Base-by-base conservation (phyloP, 169 alveolate genomes). In the Cystoisospora suis region DNA sequence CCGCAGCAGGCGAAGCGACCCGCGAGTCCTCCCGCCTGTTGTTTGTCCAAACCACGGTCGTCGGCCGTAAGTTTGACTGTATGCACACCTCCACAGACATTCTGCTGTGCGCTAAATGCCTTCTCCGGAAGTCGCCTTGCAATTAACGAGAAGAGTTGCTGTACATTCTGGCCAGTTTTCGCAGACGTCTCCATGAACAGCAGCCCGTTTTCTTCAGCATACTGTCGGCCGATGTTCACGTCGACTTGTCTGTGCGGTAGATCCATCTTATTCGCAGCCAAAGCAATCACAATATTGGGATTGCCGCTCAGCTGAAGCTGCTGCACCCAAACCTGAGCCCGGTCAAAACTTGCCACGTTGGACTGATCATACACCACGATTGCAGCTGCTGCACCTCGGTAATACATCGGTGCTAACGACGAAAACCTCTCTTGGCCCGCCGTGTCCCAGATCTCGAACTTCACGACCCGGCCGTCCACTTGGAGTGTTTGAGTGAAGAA, bases 391-490 rank as follows among this genome's bases (percentile, higher is more conserved):
- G 93, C 93, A 27, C 86, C 90, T n/a, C 93, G 6, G 87, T 90
- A 90, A 42, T 90, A 90, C 90, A 90, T 56, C 36, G 93, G 93
- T 5, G 93, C 93, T 17, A 90, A 53, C 2, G 89, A 29, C 23
- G 88, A 34, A 46, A 83, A 90, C 70, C 93, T 59, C 81, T 90
- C 93, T 69, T 81, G 91, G 0, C 93, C 90, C 49, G 90, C 93
- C 47, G 93, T 90, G 65, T 90, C 93, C 93, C 93, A 90, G n/a
- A 90, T 45, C 45, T 80, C 93, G 65, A 90, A 90, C 69, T 59
- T 81, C 36, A 90, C 90, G 0, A 53, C 6, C 5, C 32, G 40
- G 1, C 81, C 90, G 42, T 69, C 88, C n/a, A 72, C 80, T 15
- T 81, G 86, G 42, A 90, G 27, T 45, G 90, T 42, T 49, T 81